A percentile compares a stretch with the other conserved stretches of the same genome.
phyloP scores from a whole-genome alignment of 345 rosid genomes.

The Boechera stricta region DNA sequence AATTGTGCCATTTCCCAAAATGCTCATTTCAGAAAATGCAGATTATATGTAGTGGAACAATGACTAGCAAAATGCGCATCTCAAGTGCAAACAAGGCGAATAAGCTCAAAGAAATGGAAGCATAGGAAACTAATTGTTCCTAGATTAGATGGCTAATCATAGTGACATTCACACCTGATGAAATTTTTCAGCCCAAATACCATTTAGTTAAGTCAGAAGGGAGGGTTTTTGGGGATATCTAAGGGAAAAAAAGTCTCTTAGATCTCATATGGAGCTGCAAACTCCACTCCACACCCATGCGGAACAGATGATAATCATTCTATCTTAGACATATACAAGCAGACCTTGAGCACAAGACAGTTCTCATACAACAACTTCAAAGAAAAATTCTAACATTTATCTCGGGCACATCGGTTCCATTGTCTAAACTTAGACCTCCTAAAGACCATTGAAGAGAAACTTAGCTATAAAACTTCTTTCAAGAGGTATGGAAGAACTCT shows the following conservation, averaged over 20 bases:
- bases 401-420: neutral
- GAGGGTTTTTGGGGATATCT: neutral
- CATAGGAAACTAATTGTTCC: neutral
- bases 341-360: neutral
- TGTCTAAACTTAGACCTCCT: constrained; percentile 5
- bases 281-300: neutral
- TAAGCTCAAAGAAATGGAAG: constrained; percentile 10
- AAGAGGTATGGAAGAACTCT: constrained; percentile 10
- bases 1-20: constrained; percentile 16
- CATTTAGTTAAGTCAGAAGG: neutral
- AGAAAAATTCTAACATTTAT: neutral
- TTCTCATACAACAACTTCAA: neutral
- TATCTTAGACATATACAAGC: neutral
- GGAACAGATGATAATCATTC: neutral
- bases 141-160: neutral
- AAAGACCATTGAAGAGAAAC: neutral
- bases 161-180: neutral
- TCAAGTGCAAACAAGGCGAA: constrained; percentile 11
- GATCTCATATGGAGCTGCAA: constrained; percentile 16
- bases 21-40: constrained; percentile 4
- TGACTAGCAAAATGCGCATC: constrained; percentile 7
- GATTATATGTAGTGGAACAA: neutral
- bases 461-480: constrained; percentile 13
- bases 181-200: constrained; percentile 2
- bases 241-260: neutral